These are phyloP conservation scores for Suillus lakei DNA, from an alignment of 768 basidiomycete genomes.

Conservation along the genomic window DNA sequence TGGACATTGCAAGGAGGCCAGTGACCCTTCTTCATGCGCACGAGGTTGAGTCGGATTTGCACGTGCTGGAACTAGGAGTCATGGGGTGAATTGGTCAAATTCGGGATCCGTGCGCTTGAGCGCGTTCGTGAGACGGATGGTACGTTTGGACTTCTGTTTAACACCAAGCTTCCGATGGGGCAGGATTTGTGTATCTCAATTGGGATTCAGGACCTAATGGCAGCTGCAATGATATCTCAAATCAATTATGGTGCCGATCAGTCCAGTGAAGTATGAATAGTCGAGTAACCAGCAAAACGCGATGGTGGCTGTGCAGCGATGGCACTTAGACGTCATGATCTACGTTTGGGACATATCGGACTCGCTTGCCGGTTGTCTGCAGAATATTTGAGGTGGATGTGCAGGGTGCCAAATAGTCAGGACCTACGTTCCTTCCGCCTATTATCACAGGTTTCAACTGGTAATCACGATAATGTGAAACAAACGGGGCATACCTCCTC, in stretches of 20 bases:
- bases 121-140: background rate
- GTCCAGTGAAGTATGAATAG: too few relatives aligned
- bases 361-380: too few relatives aligned
- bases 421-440: too few relatives aligned
- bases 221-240: background rate
- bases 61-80: background rate
- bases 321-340: too few relatives aligned
- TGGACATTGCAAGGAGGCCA: background rate
- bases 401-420: too few relatives aligned
- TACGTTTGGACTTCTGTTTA: background rate
- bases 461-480: background rate
- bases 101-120: background rate
- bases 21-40: background rate
- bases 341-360: too few relatives aligned
- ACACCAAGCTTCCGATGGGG: background rate
- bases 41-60: background rate
- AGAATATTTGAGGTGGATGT: too few relatives aligned
- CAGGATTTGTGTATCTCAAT: background rate
- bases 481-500: background rate
- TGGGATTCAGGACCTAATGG: background rate
- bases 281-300: too few relatives aligned
- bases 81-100: background rate
- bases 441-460: too few relatives aligned
- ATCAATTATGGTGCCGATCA: background rate
- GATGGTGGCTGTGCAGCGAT: too few relatives aligned